phyloP scores from a whole-genome alignment of 805 yeast genomes.

The Wickerhamiella alocasiicola region DNA sequence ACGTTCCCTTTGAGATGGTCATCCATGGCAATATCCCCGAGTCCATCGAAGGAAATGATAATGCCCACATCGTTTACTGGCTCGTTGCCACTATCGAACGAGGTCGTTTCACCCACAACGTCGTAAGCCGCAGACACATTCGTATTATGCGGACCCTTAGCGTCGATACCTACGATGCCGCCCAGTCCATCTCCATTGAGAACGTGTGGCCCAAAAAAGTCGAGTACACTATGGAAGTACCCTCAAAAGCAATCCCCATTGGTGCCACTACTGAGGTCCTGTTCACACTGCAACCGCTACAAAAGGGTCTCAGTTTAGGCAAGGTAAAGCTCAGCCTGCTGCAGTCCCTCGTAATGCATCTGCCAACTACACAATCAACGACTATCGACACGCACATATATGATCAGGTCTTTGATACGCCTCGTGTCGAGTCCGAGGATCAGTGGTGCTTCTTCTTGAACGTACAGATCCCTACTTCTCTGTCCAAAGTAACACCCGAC shows the following conservation, averaged over 20 bases:
- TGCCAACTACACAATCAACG: conserved; percentile 48
- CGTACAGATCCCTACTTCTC: conserved; percentile 56
- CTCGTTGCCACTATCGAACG: conserved; percentile 73
- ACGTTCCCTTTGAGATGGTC: conserved; percentile 75
- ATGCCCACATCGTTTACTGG: conserved; percentile 60
- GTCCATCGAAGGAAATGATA: conserved; percentile 79
- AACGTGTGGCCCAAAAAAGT: conserved; percentile 93
- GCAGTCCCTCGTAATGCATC: conserved; percentile 45
- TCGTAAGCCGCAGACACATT: conserved; percentile 56
- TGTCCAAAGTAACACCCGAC: conserved; percentile 76
- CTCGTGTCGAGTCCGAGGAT: conserved; percentile 27
- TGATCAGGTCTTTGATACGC: conserved; percentile 30
- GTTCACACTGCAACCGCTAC: conserved; percentile 61
- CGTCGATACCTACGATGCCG: conserved; percentile 72
- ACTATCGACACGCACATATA: conserved; percentile 51
- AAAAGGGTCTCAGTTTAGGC: conserved; percentile 71
- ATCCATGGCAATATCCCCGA: conserved; percentile 79
- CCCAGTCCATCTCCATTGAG: conserved; percentile 87
- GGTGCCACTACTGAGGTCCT: conserved; percentile 67
- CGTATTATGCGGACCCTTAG: conserved; percentile 79
- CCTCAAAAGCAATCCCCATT: conserved; percentile 78
- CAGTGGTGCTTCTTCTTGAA: conserved; percentile 61
- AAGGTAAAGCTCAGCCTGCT: conserved; percentile 53
- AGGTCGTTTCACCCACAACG: conserved; percentile 57
- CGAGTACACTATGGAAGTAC: conserved; percentile 77